phyloP scores from a whole-genome alignment of 2,329 filamentous ascomycete genomes.

The Trichoderma brevicompactum region DNA sequence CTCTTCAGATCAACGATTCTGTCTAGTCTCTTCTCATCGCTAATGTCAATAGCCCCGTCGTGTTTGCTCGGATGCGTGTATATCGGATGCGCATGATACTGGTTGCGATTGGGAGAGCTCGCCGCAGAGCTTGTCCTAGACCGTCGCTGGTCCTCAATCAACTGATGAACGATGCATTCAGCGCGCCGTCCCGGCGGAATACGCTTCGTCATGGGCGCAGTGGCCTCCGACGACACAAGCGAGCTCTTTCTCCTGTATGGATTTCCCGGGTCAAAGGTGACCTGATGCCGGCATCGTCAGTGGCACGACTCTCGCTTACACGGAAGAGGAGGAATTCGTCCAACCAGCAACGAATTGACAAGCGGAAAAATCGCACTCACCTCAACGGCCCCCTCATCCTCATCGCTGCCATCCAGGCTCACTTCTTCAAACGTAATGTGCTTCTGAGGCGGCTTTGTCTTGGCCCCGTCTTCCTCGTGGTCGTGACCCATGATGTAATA shows the following conservation, averaged over 20 bases:
- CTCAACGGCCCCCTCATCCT: constrained; percentile 57
- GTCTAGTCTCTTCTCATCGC: constrained; percentile 32
- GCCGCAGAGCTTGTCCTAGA: constrained; percentile 37
- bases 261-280: constrained; percentile 65
- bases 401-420: constrained; percentile 53
- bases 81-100: constrained; percentile 39
- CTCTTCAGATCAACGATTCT: constrained; percentile 35
- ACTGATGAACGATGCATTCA: constrained; percentile 68
- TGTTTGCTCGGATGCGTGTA: constrained; percentile 34
- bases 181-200: constrained; percentile 44
- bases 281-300: constrained; percentile 43
- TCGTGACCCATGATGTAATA: constrained; percentile 30
- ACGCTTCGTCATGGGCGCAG: constrained; percentile 40
- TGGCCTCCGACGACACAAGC: constrained; percentile 57
- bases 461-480: constrained; percentile 23
- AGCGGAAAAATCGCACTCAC: constrained; percentile 40
- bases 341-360: not conserved
- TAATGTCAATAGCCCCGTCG: constrained; percentile 30
- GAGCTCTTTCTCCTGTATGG: constrained; percentile 69
- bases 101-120: constrained; percentile 34
- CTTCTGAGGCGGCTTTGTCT: not conserved
- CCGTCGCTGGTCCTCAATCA: constrained; percentile 61
- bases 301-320: not conserved
- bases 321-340: not conserved
- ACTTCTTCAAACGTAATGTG: constrained; percentile 39